Evolutionary conservation across 1,284 basidiomycete species (phyloP), one percentile per base, ranked within the genome.

Genomic region (Flammula alnicola): DNA sequence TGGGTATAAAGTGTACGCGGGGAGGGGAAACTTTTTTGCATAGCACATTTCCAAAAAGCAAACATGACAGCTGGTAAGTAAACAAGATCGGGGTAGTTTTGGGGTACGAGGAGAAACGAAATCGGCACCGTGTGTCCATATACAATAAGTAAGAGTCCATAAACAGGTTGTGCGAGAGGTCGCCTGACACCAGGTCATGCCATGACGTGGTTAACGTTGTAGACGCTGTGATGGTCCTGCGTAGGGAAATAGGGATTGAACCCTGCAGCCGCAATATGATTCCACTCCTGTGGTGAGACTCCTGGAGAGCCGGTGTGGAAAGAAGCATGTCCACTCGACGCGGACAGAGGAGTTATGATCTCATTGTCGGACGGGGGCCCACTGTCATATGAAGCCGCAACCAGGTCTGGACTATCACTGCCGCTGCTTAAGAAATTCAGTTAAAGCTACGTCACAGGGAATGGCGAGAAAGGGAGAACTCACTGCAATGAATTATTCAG

Each of bases 191-290:
- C 23, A 47, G 40, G 56, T 78, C 68, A 82, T 59, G 73, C 70
- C 58, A 81, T 79, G 55, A 79, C 78, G 55, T 77, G 79, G 57
- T 68, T 71, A 62, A 63, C 61, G 19, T 44, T 54, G 40, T 82
- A 83, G 47, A 83, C 74, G 57, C 62, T 63, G 55, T 77, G 74
- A 49, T 80, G 76, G 52, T 74, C 80, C 49, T 76, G 67, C 57
- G 83, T 70, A 41, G 85, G 79, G 62, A 88, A 88, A 65, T 88
- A 88, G 10, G 84, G 75, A 52, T 84, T 86, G 68, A 86, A 88
- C 31, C 77, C 78, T 20, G 76, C 65, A 30, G 76, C 71, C 19
- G 77, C 69, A 56, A 84, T 73, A 49, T 77, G 72, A 47, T 75
- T 78, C 84, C 84, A 86, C 65, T 86, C 81, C 51, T 81, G 78